Evolutionary conservation across 768 basidiomycete species (phyloP), one percentile per base, ranked within the genome.

Genomic region (Kwoniella bestiolae): DNA sequence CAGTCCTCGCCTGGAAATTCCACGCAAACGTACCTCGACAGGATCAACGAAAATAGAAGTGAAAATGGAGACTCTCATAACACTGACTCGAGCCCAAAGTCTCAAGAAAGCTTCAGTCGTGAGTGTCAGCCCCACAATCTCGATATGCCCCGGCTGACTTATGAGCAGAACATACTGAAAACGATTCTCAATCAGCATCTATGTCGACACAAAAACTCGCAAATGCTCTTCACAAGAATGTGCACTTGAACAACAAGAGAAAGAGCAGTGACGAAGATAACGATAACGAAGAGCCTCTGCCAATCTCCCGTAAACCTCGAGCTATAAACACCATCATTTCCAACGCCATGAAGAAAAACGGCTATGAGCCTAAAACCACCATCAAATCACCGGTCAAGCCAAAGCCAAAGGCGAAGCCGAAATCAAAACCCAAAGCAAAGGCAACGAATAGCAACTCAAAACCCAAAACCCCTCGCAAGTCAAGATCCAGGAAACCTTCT

Each of bases 371-470:
- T 31, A 60, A 52, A 35, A 2, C 9, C n/a, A 26, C 9, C 5
- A 4, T 31, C 46, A 60, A 60, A 32, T 35, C 57, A 46, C 7
- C 11, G 9, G 32, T n/a, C 3, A 59, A 25, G 9, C 28, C 41
- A 18, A 38, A 23, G n/a, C 16, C 59, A 14, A 50, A 52, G 28
- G 3, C 59, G 25, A 50, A 60, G 28, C 29, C 59, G 8, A 50
- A 41, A 45, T 23, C 59, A 7, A 47, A 50, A 28, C 45, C 58
- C 16, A 60, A 60, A 45, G 5, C 44, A 5, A 47, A 59, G 26
- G 23, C 38, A 44, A 45, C 32, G 9, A 18, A n/a, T n/a, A n/a
- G 5, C 26, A 60, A 60, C 47, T 32, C 59, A 6, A 60, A 28
- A 45, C 2, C 25, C 44, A 50, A 38, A 45, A 16, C 25, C 11